phyloP scores from a whole-genome alignment of 306 rosid species.

The Quercus berberidifolia region DNA sequence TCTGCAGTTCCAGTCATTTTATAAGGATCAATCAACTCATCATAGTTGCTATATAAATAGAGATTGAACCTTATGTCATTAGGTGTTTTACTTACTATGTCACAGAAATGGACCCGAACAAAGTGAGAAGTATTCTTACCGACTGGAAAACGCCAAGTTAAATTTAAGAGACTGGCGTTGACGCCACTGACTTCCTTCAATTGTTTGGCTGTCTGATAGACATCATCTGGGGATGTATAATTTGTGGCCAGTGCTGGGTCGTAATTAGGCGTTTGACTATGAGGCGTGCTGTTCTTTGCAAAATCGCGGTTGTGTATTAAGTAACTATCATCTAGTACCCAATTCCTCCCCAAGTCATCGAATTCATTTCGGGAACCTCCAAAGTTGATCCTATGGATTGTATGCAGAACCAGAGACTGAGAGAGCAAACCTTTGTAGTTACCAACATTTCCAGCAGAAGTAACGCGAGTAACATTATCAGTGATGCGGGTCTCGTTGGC shows the following conservation, averaged over 20 bases:
- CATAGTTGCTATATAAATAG: no score
- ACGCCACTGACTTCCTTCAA: rapidly evolving
- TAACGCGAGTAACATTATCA: no score
- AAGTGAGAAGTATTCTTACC: constrained; percentile 6
- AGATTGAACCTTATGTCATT: no score
- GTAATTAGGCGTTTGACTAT: rapidly evolving
- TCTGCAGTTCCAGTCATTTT: no score
- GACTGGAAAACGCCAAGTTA: constrained; percentile 36
- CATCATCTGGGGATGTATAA: constrained; percentile 10
- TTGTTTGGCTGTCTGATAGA: constrained; percentile 24
- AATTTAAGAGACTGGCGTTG: neutral
- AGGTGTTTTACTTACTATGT: no score
- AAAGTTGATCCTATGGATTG: constrained; percentile 29
- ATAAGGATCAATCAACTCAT: no score
- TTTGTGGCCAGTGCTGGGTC: rapidly evolving
- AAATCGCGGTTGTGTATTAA: neutral
- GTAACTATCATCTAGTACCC: constrained; percentile 32
- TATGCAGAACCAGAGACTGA: constrained; percentile 4
- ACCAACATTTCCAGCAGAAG: no score
- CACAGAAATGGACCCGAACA: constrained; percentile 44
- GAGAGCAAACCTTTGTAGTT: constrained; percentile 1
- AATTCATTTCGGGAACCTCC: neutral
- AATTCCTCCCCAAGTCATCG: constrained; percentile 30
- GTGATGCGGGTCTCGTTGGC: no score
- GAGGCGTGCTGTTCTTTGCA: neutral